Conservation (phyloP, 805 yeast genomes). For the Pichia nanzhaoensis region DNA sequence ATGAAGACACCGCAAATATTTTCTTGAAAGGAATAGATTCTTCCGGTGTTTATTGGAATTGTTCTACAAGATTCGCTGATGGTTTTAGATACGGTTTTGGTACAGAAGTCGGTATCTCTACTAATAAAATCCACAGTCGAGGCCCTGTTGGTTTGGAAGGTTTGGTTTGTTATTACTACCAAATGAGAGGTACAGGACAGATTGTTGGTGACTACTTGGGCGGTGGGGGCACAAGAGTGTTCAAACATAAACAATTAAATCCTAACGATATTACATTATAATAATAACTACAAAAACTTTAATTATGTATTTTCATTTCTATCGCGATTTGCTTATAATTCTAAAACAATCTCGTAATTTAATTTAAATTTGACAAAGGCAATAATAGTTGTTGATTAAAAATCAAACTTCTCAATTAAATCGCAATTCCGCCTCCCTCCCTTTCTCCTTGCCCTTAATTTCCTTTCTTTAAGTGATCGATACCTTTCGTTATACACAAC, state of each 20-base stretch:
- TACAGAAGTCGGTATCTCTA: slow-evolving; percentile 95
- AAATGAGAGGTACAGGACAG: slow-evolving; percentile 88
- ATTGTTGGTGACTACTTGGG: slow-evolving; percentile 88
- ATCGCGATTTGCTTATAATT: no score
- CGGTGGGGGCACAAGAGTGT: slow-evolving; percentile 79
- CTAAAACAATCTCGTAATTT: no score
- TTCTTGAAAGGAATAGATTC: slow-evolving; percentile 87
- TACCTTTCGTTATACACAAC: no score
- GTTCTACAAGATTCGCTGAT: slow-evolving; percentile 95
- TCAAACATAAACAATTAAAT: slow-evolving; percentile 64
- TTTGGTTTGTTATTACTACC: slow-evolving; percentile 90
- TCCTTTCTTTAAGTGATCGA: no score
- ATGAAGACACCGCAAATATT: slow-evolving; percentile 59
- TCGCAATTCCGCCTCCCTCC: no score
- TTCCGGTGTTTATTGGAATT: slow-evolving; percentile 97
- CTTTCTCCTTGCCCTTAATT: no score
- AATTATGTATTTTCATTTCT: no score
- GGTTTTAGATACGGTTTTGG: slow-evolving; percentile 99
- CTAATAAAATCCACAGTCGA: slow-evolving; percentile 94
- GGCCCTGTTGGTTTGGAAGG: slow-evolving; percentile 99
- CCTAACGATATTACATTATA: slow-evolving; percentile 22
- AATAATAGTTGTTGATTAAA: no score
- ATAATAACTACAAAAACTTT: no score
- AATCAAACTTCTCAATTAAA: no score
- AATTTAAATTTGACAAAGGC: no score